phyloP scores from a whole-genome alignment of 805 yeast genomes.

The Jamesozyma jinghongensis region DNA sequence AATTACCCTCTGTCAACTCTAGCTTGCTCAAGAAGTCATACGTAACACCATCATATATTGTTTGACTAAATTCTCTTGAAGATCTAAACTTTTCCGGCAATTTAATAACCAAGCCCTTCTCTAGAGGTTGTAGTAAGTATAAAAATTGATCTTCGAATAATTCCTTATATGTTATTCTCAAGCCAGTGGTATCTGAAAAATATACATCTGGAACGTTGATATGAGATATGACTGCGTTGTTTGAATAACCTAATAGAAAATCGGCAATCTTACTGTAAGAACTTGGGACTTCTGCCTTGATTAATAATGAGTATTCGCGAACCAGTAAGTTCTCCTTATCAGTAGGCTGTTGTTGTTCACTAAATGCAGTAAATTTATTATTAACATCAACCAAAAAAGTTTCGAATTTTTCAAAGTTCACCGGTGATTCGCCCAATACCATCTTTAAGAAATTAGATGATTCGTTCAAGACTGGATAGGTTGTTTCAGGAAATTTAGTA shows the following conservation, averaged over 20 bases:
- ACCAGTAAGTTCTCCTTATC: constrained; percentile 5
- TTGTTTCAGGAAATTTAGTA: constrained; percentile 47
- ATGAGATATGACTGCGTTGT: constrained; percentile 23
- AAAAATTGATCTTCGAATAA: constrained; percentile 24
- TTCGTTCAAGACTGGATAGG: constrained; percentile 32
- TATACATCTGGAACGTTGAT: constrained; percentile 24
- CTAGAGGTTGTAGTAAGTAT: constrained; percentile 32
- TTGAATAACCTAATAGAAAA: constrained; percentile 22
- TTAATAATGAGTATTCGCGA: constrained; percentile 34
- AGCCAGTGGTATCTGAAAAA: constrained; percentile 25
- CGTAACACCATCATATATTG: constrained; percentile 28
- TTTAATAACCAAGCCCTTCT: constrained; percentile 38
- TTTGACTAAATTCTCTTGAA: constrained; percentile 31
- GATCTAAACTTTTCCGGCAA: constrained; percentile 27
- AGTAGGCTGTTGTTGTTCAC: constrained; percentile 23
- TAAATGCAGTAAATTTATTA: constrained; percentile 21
- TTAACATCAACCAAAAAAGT: constrained; percentile 53
- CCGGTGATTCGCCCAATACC: constrained; percentile 38
- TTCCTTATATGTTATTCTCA: constrained; percentile 25
- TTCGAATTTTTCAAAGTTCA: constrained; percentile 49
- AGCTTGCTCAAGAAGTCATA: constrained; percentile 20
- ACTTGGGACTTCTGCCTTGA: constrained; percentile 55
- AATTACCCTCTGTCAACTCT: constrained; percentile 17
- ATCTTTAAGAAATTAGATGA: constrained; percentile 25
- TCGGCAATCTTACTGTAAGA: constrained; percentile 27